Evolutionary conservation across 2,329 filamentous ascomycete genomes (phyloP).

Genomic region (Thielaviopsis musarum): DNA sequence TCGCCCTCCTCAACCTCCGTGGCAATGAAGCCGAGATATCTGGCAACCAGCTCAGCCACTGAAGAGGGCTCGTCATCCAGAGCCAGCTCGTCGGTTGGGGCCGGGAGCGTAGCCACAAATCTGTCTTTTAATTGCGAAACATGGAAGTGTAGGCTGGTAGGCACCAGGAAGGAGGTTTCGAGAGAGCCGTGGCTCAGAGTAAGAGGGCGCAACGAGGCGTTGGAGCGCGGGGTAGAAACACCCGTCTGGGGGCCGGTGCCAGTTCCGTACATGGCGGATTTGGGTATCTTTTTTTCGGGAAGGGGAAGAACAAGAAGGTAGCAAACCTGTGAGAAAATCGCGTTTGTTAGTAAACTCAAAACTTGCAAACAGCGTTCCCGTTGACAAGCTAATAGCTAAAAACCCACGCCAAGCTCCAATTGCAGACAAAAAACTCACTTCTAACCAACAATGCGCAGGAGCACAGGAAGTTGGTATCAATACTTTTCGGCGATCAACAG

Average conservation of each 20-base stretch:
- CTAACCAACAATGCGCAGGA: neutral
- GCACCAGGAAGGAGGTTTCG: constrained; percentile 90
- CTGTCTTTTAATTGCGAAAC: constrained; percentile 85
- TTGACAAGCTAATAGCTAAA: neutral
- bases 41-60: constrained; percentile 74
- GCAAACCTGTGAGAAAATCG: neutral
- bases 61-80: constrained; percentile 99
- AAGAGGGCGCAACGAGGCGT: constrained; percentile 78
- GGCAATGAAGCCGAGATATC: constrained; percentile 84
- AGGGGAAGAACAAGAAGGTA: neutral
- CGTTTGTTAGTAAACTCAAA: neutral
- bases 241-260: constrained; percentile 78
- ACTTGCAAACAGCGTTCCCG: neutral
- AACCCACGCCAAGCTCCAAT: neutral
- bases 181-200: constrained; percentile 85
- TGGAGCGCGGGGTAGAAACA: constrained; percentile 89
- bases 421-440: neutral
- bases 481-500: neutral
- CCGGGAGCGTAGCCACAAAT: constrained; percentile 70
- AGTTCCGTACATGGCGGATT: constrained; percentile 65
- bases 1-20: constrained; percentile 83
- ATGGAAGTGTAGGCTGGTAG: constrained; percentile 89
- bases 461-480: neutral
- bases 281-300: constrained; percentile 8
- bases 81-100: constrained; percentile 89